Evolutionary conservation across 1,284 basidiomycete genomes (phyloP).

Genomic region (Rugosomyces carneus): DNA sequence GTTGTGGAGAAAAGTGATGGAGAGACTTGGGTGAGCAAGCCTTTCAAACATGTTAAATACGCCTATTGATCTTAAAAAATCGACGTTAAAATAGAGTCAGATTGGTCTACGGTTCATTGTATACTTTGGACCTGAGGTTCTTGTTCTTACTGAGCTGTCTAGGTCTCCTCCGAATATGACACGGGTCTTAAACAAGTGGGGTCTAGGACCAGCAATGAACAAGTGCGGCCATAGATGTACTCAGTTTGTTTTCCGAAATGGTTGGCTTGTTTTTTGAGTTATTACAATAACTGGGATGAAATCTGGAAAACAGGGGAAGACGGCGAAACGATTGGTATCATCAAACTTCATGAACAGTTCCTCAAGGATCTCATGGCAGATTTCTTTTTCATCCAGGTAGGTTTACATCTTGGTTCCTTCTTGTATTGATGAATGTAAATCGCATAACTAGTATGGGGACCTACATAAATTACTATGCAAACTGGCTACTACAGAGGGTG

Average conservation of each 20-base stretch:
- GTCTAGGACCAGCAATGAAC: constrained; percentile 28
- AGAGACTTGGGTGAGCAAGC: constrained; percentile 26
- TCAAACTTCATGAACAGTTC: constrained; percentile 32
- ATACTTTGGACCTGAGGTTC: background rate
- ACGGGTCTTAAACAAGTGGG: constrained; percentile 39
- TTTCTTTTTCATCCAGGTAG: constrained; percentile 31
- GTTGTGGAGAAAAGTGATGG: constrained; percentile 35
- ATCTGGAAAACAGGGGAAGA: constrained; percentile 21
- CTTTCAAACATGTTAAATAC: background rate
- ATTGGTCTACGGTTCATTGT: constrained; percentile 28
- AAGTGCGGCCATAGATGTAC: constrained; percentile 26
- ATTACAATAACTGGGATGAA: background rate
- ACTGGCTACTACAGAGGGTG: constrained; percentile 38
- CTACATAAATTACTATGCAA: constrained; percentile 48
- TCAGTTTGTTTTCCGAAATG: constrained; percentile 22
- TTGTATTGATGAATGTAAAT: background rate
- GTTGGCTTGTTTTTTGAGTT: background rate
- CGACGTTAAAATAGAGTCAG: too few relatives aligned
- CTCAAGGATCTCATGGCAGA: constrained; percentile 31
- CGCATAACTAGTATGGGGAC: constrained; percentile 44
- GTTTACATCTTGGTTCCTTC: constrained; percentile 1
- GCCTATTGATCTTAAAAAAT: constrained; percentile 13
- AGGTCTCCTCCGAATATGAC: constrained; percentile 39
- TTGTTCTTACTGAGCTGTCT: constrained; percentile 14
- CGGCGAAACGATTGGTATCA: constrained; percentile 29